phyloP scores from a whole-genome alignment of 2,329 filamentous ascomycete genomes.

The Iodosphaeria phyllophila region DNA sequence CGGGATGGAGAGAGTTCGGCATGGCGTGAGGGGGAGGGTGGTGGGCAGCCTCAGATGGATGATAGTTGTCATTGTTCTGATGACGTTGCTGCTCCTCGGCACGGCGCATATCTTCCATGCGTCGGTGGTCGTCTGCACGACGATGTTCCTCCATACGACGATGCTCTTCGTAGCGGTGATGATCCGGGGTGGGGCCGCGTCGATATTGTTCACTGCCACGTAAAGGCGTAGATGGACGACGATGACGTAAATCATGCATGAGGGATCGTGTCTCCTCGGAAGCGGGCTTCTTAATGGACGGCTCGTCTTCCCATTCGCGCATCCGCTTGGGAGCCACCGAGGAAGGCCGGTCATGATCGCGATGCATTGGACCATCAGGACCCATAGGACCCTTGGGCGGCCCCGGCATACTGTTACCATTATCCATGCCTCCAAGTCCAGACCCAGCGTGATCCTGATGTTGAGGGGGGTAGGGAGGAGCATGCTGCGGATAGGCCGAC shows the following conservation, averaged over 20 bases:
- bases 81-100: slow-evolving; percentile 47
- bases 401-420: slow-evolving; percentile 48
- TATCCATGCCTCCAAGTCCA: slow-evolving; percentile 39
- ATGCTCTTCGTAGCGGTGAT: slow-evolving; percentile 41
- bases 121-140: slow-evolving; percentile 36
- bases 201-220: slow-evolving; percentile 40
- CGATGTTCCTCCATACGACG: slow-evolving; percentile 38
- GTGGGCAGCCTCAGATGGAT: slow-evolving; percentile 84
- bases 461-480: slow-evolving; percentile 45
- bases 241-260: slow-evolving; percentile 66
- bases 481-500: slow-evolving; percentile 65
- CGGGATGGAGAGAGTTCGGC: too few species aligned
- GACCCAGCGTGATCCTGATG: slow-evolving; percentile 26
- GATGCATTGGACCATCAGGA: slow-evolving; percentile 46
- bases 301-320: slow-evolving; percentile 84
- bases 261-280: slow-evolving; percentile 78
- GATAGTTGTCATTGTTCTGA: slow-evolving; percentile 60
- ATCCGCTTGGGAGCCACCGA: slow-evolving; percentile 69
- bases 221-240: slow-evolving; percentile 59
- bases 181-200: slow-evolving; percentile 62
- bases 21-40: slow-evolving; percentile 50
- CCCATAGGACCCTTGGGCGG: slow-evolving; percentile 33
- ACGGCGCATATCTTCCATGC: slow-evolving; percentile 32
- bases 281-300: slow-evolving; percentile 62
- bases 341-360: slow-evolving; percentile 53